Percentiles rank a stretch among this genome's conserved stretches.
Evolutionary conservation across 208 protist genomes (phyloP).

Genomic region (Trypanosoma brucei): DNA sequence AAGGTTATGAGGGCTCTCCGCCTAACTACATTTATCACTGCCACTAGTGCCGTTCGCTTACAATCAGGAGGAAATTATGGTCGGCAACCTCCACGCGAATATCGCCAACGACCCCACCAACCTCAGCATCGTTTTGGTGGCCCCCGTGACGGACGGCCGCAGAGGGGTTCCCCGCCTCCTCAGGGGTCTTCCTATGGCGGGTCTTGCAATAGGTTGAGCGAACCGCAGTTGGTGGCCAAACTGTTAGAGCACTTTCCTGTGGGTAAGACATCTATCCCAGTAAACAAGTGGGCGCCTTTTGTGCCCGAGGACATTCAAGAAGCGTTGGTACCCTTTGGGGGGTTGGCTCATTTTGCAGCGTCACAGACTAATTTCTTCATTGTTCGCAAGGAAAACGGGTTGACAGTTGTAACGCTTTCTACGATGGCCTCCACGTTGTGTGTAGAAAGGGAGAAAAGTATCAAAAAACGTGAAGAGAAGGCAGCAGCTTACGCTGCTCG

Average conservation of each 20-base stretch:
- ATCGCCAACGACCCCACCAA: slow-evolving; percentile 3
- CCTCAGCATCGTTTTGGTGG: slow-evolving; percentile 24
- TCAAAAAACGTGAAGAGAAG: slow-evolving; percentile 40
- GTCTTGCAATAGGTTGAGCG: slow-evolving; percentile 24
- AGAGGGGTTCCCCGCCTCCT: slow-evolving; percentile 11
- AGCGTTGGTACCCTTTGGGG: slow-evolving; percentile 55
- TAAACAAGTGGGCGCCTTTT: slow-evolving; percentile 43
- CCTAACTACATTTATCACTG: slow-evolving; percentile 8
- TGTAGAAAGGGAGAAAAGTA: slow-evolving; percentile 24
- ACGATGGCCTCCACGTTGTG: slow-evolving; percentile 46
- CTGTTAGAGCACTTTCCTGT: slow-evolving; percentile 51
- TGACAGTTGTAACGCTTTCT: slow-evolving; percentile 52
- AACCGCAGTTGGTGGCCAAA: slow-evolving; percentile 61
- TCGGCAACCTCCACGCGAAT: slow-evolving; percentile 9
- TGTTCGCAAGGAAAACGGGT: slow-evolving; percentile 53
- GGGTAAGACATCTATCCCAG: slow-evolving; percentile 38
- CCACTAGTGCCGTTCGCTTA: background rate
- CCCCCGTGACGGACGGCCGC: slow-evolving; percentile 13
- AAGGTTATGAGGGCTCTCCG: slow-evolving; percentile 18
- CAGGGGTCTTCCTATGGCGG: slow-evolving; percentile 4
- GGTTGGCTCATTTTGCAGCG: slow-evolving; percentile 43
- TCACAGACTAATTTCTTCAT: slow-evolving; percentile 75
- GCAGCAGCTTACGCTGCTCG: slow-evolving; percentile 19
- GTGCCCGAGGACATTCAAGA: slow-evolving; percentile 67
- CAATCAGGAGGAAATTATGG: slow-evolving; percentile 11